Percentiles rank a stretch among this genome's conserved stretches.
These are phyloP conservation scores for Zygoascus hellenicus DNA, from an alignment of 1,139 yeast species.

Conservation along the genomic window DNA sequence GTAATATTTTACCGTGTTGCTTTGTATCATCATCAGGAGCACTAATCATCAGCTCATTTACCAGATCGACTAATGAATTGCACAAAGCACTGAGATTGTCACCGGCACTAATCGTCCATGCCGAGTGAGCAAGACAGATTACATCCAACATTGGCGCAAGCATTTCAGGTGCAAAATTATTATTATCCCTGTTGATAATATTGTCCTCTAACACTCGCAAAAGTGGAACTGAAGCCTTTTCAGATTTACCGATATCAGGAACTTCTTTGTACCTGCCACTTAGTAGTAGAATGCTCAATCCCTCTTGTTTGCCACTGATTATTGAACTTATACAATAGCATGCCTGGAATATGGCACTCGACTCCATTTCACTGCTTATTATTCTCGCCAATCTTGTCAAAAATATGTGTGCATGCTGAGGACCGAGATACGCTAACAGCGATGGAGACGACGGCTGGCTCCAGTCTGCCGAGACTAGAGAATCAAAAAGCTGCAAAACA, in stretches of 20 bases:
- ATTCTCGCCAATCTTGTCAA: slow-evolving; percentile 55
- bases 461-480: slow-evolving; percentile 61
- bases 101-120: slow-evolving; percentile 21
- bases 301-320: slow-evolving; percentile 70
- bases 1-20: not conserved
- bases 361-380: slow-evolving; percentile 54
- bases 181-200: slow-evolving; percentile 39
- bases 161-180: slow-evolving; percentile 25
- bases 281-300: slow-evolving; percentile 68
- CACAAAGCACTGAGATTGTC: slow-evolving; percentile 7
- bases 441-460: slow-evolving; percentile 57
- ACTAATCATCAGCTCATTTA: slow-evolving; percentile 9
- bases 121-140: slow-evolving; percentile 32
- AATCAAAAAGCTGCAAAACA: slow-evolving; percentile 54
- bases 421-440: slow-evolving; percentile 72
- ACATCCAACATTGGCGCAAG: slow-evolving; percentile 28
- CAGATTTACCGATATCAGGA: slow-evolving; percentile 24
- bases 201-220: slow-evolving; percentile 56
- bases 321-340: slow-evolving; percentile 74
- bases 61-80: slow-evolving; percentile 12
- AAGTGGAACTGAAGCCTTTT: slow-evolving; percentile 35
- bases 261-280: slow-evolving; percentile 58
- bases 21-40: not conserved
- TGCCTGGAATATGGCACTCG: slow-evolving; percentile 52
- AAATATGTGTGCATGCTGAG: slow-evolving; percentile 53